These are phyloP conservation scores for Scedosporium minutisporum DNA, from an alignment of 2,329 filamentous ascomycete genomes.

Conservation along the genomic window DNA sequence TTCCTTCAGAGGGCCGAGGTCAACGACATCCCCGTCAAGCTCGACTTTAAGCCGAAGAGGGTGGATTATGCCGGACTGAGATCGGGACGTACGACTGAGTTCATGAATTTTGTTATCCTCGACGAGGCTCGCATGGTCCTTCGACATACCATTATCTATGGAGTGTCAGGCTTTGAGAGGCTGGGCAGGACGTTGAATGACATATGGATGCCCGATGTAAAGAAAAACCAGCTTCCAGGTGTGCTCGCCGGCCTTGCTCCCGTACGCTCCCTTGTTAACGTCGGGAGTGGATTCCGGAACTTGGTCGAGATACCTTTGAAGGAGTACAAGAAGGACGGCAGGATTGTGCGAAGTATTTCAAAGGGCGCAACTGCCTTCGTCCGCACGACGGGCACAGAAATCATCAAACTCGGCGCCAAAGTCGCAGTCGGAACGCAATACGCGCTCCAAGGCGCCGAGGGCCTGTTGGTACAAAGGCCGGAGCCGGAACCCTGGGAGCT, in stretches of 20 bases:
- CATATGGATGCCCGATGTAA: conserved; percentile 93
- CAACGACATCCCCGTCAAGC: conserved; percentile 69
- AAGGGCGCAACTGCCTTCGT: conserved; percentile 88
- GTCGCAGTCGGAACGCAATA: conserved; percentile 90
- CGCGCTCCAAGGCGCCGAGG: conserved; percentile 82
- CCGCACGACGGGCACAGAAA: conserved; percentile 83
- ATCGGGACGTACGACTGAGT: conserved; percentile 89
- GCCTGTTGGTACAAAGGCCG: conserved; percentile 49
- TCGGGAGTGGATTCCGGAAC: conserved; percentile 77
- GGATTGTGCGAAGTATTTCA: conserved; percentile 80
- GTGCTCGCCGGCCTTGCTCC: conserved; percentile 84
- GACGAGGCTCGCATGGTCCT: conserved; percentile 82
- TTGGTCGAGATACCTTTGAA: conserved; percentile 81
- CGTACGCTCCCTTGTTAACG: conserved; percentile 82
- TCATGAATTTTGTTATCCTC: conserved; percentile 96
- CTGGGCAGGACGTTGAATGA: conserved; percentile 86
- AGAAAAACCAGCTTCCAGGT: conserved; percentile 75
- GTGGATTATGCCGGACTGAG: conserved; percentile 89
- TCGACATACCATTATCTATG: conserved; percentile 84
- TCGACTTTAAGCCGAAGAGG: conserved; percentile 96
- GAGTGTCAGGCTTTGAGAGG: conserved; percentile 80
- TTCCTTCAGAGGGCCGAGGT: conserved; percentile 89
- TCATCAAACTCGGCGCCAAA: conserved; percentile 92
- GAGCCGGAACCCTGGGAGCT: conserved; percentile 37
- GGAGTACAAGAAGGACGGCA: conserved; percentile 90